These are phyloP conservation scores for Trypethelium eluteriae DNA, from an alignment of 495 filamentous ascomycete species.

Conservation along the genomic window DNA sequence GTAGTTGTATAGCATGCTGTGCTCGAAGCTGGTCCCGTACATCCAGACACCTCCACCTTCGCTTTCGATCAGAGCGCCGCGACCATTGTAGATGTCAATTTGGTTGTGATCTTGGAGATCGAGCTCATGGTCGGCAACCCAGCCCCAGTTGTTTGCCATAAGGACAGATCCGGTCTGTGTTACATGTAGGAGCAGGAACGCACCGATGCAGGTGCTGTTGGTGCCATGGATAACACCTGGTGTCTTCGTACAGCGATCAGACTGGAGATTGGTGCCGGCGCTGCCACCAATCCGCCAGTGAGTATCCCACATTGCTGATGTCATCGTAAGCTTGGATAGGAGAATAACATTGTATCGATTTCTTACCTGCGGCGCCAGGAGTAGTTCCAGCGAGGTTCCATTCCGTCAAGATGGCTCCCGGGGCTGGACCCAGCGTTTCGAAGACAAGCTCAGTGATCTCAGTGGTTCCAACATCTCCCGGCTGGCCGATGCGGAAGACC, in stretches of 20 bases:
- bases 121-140: conserved; percentile 90
- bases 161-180: conserved; percentile 64
- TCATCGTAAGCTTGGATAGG: not conserved
- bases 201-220: conserved; percentile 52
- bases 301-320: conserved; percentile 78
- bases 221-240: conserved; percentile 49
- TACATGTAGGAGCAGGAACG: conserved; percentile 78
- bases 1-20: conserved; percentile 86
- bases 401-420: conserved; percentile 81
- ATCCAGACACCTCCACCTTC: conserved; percentile 47
- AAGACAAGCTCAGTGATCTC: conserved; percentile 84
- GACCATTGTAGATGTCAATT: conserved; percentile 86
- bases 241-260: conserved; percentile 64
- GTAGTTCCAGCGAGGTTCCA: conserved; percentile 71
- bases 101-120: conserved; percentile 69
- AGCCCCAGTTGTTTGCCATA: conserved; percentile 90
- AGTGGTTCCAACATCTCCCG: conserved; percentile 67
- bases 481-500: conserved; percentile 69
- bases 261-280: conserved; percentile 72
- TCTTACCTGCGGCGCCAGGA: conserved; percentile 48
- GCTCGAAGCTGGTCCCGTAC: conserved; percentile 78
- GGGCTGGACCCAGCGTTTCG: conserved; percentile 65
- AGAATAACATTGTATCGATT: not conserved
- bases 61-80: conserved; percentile 71
- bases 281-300: conserved; percentile 82